These are phyloP conservation scores for Xenoacremonium recifei DNA, from an alignment of 2,329 filamentous ascomycete species.

Conservation along the genomic window DNA sequence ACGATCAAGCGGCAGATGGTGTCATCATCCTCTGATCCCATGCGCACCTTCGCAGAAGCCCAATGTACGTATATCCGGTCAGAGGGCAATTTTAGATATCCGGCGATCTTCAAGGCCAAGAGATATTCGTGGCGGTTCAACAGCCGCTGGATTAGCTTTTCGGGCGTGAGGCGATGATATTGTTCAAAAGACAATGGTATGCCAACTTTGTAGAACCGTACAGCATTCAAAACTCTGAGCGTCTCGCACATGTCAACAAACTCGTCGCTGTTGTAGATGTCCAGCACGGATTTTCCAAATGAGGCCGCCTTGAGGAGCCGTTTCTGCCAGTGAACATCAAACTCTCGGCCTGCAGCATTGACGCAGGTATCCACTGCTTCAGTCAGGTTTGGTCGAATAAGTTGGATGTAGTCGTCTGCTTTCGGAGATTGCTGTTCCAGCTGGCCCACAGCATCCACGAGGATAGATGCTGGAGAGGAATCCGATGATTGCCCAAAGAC, in stretches of 20 bases:
- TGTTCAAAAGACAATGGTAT: constrained; percentile 91
- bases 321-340: constrained; percentile 89
- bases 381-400: constrained; percentile 82
- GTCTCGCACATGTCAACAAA: constrained; percentile 99
- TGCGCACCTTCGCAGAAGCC: constrained; percentile 90
- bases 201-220: constrained; percentile 87
- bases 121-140: constrained; percentile 90
- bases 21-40: constrained; percentile 83
- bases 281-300: constrained; percentile 94
- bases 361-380: constrained; percentile 95
- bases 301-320: constrained; percentile 93
- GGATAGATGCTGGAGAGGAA: constrained; percentile 85
- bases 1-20: constrained; percentile 84
- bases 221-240: constrained; percentile 86
- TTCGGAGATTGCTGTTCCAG: constrained; percentile 93
- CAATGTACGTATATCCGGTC: constrained; percentile 95
- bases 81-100: constrained; percentile 81
- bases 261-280: constrained; percentile 96
- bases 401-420: constrained; percentile 94
- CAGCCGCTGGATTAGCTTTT: constrained; percentile 80
- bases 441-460: constrained; percentile 88
- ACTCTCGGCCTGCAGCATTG: constrained; percentile 89
- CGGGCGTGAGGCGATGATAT: constrained; percentile 85
- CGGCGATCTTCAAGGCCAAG: constrained; percentile 82
- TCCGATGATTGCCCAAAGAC: constrained; percentile 88